Base-by-base conservation (phyloP, 1,139 yeast genomes). In the Geotrichum bryndzae region DNA sequence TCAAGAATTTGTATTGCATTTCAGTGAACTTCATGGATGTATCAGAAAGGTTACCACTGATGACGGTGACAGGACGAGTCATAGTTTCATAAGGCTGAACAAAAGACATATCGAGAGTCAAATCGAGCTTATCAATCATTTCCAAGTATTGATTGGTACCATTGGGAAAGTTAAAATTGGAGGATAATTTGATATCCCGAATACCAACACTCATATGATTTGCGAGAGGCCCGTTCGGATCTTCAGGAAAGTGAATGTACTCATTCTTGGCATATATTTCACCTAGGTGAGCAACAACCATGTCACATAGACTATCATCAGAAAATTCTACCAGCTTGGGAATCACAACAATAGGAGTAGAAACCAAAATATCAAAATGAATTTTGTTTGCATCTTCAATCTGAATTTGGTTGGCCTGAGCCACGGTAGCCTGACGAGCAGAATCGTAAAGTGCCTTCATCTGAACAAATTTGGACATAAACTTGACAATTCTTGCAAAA, bases 391-490 rank as follows among this genome's bases (percentile, higher is more conserved):
- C 84, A 66, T 79, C 80, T 61, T 87, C 86, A 59, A 87, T 83
- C 68, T 82, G 88, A 58, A 87, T 83, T 68, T 82, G 88, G 61
- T 77, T 81, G 1, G 92, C 91, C 65, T 83, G 85, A 62, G 83
- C 79, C 70, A 85, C 78, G 0, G 98, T 97, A 13, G 92, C 90
- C 68, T 88, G 90, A 65, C 99, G 82, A 0, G 98, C 96, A 22
- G 83, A 79, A 69, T 94, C 99, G 72, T 88, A 94, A 18, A 92
- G 80, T 1, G 85, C 84, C 73, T 94, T 94, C 97, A 94, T 90
- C 68, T 83, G 83, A 64, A 85, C 87, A 70, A 95, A 89, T 68
- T 88, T 88, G 66, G 84, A 84, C 68, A 90, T 76, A 69, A 85
- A 92, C 41, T 82, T 80, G 53, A 88, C 72, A 11, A 94, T 82